These are phyloP conservation scores for Pleurotus tuber-regium DNA, from an alignment of 768 basidiomycete species.

Conservation along the genomic window DNA sequence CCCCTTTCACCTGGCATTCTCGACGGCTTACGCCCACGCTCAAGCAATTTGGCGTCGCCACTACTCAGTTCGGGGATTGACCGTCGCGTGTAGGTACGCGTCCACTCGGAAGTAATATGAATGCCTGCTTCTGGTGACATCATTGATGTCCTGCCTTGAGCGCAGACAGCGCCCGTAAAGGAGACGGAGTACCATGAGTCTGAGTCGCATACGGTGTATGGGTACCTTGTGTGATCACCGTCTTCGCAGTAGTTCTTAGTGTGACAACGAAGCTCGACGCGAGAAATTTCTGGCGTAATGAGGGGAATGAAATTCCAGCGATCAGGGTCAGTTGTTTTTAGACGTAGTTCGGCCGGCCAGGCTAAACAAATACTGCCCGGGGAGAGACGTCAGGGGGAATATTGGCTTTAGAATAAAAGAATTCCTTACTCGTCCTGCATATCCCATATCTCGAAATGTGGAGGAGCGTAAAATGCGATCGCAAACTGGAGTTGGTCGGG, in stretches of 20 bases:
- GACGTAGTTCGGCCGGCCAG: slow-evolving; percentile 6
- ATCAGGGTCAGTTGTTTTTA: background rate
- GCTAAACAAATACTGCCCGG: background rate
- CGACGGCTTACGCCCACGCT: background rate
- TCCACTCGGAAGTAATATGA: background rate
- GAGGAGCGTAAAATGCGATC: slow-evolving; percentile 26
- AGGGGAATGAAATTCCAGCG: slow-evolving; percentile 3
- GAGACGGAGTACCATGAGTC: background rate
- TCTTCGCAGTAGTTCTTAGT: slow-evolving; percentile 5
- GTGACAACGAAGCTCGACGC: slow-evolving; percentile 1
- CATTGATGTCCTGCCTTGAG: background rate
- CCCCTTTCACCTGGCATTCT: slow-evolving; percentile 15
- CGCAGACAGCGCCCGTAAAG: background rate
- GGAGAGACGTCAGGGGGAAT: background rate
- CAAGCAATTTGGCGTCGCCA: too few relatives aligned
- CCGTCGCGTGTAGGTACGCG: slow-evolving; percentile 12
- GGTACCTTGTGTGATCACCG: background rate
- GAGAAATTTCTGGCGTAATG: background rate
- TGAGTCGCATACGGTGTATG: slow-evolving; percentile 1
- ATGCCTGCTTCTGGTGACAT: slow-evolving; percentile 1
- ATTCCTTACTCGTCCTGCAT: slow-evolving; percentile 28
- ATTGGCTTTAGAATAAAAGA: background rate
- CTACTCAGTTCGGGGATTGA: background rate
- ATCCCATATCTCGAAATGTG: slow-evolving; percentile 36
- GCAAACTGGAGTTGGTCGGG: slow-evolving; percentile 19